Percentiles rank a stretch among this genome's conserved stretches.
These are phyloP conservation scores for Xylariaceae sp. DNA, from an alignment of 2,329 filamentous ascomycete genomes.

Conservation along the genomic window DNA sequence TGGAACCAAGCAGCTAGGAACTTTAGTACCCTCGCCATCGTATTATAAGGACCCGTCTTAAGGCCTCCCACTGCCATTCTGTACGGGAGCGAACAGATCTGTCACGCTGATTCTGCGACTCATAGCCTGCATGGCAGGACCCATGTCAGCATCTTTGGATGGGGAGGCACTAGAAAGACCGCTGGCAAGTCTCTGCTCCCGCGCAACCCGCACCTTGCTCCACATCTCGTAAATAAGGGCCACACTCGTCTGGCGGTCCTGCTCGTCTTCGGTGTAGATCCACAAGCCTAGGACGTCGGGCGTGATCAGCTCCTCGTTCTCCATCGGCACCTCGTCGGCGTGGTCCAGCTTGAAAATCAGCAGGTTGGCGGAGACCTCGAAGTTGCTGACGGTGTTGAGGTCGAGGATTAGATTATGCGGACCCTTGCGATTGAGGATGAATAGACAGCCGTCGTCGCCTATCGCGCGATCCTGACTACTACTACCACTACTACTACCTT, in stretches of 20 bases:
- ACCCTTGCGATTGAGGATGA: slow-evolving; percentile 73
- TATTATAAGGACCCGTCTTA: too few relatives aligned
- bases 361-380: slow-evolving; percentile 63
- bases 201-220: slow-evolving; percentile 28
- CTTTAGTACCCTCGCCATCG: too few relatives aligned
- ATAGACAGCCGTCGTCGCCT: slow-evolving; percentile 55
- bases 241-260: slow-evolving; percentile 29
- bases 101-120: slow-evolving; percentile 28
- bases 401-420: slow-evolving; percentile 72
- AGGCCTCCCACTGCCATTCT: slow-evolving; percentile 9
- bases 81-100: slow-evolving; percentile 25
- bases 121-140: slow-evolving; percentile 8
- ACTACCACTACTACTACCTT: slow-evolving; percentile 44
- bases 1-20: too few relatives aligned
- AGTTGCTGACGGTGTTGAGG: slow-evolving; percentile 61
- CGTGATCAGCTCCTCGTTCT: slow-evolving; percentile 25
- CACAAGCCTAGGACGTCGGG: slow-evolving; percentile 31
- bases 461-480: slow-evolving; percentile 29
- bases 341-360: slow-evolving; percentile 51
- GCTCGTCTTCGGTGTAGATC: slow-evolving; percentile 32
- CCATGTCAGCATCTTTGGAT: slow-evolving; percentile 4
- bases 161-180: slow-evolving; percentile 6
- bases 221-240: slow-evolving; percentile 35
- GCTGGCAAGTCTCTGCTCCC: slow-evolving; percentile 14
- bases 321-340: slow-evolving; percentile 23